phyloP scores from a whole-genome alignment of 148 eudicot genomes.

The Nepenthes mirabilis region DNA sequence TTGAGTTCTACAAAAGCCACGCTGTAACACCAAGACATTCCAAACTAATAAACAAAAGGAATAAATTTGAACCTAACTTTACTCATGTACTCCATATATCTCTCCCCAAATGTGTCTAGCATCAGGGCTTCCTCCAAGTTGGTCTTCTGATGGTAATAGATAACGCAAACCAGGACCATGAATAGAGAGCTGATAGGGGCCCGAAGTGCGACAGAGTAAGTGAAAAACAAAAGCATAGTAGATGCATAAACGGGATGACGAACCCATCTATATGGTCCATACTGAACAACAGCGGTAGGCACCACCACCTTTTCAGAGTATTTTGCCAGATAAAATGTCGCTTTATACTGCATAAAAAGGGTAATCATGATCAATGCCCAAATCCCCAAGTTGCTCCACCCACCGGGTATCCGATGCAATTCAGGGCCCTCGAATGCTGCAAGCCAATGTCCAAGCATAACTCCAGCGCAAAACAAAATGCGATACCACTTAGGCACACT shows the following conservation, averaged over 20 bases:
- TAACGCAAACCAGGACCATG: slow-evolving; percentile 40
- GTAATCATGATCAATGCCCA: slow-evolving; percentile 59
- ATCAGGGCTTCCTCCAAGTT: slow-evolving; percentile 65
- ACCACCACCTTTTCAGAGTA: slow-evolving; percentile 77
- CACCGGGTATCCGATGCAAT: slow-evolving; percentile 66
- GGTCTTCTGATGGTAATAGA: slow-evolving; percentile 70
- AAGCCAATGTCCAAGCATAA: slow-evolving; percentile 61
- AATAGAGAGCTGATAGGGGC: slow-evolving; percentile 66
- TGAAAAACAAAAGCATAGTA: slow-evolving; percentile 57
- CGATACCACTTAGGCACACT: slow-evolving; percentile 32
- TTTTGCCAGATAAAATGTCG: slow-evolving; percentile 64
- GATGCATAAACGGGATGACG: slow-evolving; percentile 93
- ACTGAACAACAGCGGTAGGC: slow-evolving; percentile 71
- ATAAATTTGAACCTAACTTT: slow-evolving; percentile 76
- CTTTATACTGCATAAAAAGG: slow-evolving; percentile 57
- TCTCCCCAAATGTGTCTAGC: slow-evolving; percentile 54
- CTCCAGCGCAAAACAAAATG: slow-evolving; percentile 41
- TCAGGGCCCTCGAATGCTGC: slow-evolving; percentile 88
- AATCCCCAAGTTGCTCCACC: slow-evolving; percentile 58
- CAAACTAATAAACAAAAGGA: slow-evolving; percentile 68
- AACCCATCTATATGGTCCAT: slow-evolving; percentile 80
- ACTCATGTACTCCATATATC: slow-evolving; percentile 42
- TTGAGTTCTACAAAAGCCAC: slow-evolving; percentile 8
- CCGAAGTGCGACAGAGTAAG: slow-evolving; percentile 56
- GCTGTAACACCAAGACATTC: slow-evolving; percentile 1